A percentile compares a stretch with the other conserved stretches of the same genome.
phyloP scores from a whole-genome alignment of 768 basidiomycete species.

The Psilocybe tampanensis region DNA sequence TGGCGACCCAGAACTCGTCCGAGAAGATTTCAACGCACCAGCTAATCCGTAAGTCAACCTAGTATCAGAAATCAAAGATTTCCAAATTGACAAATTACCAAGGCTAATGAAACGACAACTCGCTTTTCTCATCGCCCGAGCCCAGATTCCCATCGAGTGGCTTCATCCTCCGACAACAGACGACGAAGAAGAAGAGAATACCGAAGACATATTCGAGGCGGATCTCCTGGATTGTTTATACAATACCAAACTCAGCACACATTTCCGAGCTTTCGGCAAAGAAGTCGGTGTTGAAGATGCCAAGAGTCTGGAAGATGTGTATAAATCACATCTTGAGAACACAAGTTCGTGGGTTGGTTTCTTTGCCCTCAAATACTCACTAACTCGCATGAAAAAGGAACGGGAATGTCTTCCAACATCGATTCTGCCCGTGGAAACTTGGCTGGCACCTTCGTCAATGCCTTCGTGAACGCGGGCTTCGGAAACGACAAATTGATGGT shows the following conservation, averaged over 20 bases:
- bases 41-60: conserved; percentile 72
- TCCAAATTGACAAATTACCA: not conserved
- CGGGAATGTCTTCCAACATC: conserved; percentile 71
- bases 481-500: conserved; percentile 99
- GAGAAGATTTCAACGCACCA: conserved; percentile 87
- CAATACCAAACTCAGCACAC: conserved; percentile 80
- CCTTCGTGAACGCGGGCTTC: conserved; percentile 98
- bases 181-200: conserved; percentile 47
- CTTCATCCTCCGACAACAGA: conserved; percentile 61
- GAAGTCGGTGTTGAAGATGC: conserved; percentile 90
- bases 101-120: conserved; percentile 94
- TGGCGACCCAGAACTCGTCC: conserved; percentile 76
- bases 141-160: conserved; percentile 91
- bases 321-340: conserved; percentile 94
- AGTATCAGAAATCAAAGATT: not conserved
- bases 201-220: conserved; percentile 48
- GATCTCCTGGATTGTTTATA: conserved; percentile 86
- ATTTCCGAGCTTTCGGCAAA: conserved; percentile 91
- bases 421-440: conserved; percentile 95
- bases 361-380: not conserved
- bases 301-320: conserved; percentile 94
- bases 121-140: conserved; percentile 90
- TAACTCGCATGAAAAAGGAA: conserved; percentile 41
- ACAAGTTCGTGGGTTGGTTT: conserved; percentile 52
- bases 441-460: conserved; percentile 97